A percentile compares a stretch with the other conserved stretches of the same genome.
Evolutionary conservation across 306 rosid genomes (phyloP).

Genomic region (Inga leiocalycina): DNA sequence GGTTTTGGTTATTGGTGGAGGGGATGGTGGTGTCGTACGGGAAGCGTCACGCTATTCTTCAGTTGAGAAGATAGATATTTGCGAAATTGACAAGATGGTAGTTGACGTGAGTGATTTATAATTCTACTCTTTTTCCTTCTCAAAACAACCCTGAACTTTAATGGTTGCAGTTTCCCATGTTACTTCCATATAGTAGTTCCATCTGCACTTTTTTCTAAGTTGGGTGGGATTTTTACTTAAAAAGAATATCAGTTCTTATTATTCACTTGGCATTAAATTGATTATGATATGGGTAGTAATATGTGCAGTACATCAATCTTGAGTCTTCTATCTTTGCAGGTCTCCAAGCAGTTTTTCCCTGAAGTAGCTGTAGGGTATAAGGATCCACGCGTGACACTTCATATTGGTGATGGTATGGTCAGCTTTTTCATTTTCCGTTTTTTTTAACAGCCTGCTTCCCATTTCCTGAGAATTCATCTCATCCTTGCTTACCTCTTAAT

Average conservation of each 20-base stretch:
- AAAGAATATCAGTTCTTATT: not conserved
- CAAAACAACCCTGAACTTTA: constrained; percentile 9
- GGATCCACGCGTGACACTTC: constrained; percentile 91
- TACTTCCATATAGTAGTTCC: not conserved
- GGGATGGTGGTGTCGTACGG: constrained; percentile 96
- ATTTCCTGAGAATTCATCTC: constrained; percentile 5
- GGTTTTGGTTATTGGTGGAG: constrained; percentile 99
- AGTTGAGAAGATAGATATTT: constrained; percentile 85
- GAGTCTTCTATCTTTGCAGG: constrained; percentile 47
- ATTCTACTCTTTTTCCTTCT: constrained; percentile 23
- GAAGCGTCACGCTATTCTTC: constrained; percentile 94
- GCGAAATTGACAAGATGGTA: constrained; percentile 98
- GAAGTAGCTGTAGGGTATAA: constrained; percentile 76
- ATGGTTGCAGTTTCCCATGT: constrained; percentile 16
- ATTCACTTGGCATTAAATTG: not conserved
- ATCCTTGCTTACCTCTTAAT: constrained; percentile 33
- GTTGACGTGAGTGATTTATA: constrained; percentile 69
- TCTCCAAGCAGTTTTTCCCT: constrained; percentile 88
- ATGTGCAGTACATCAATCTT: constrained; percentile 6
- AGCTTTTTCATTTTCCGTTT: not conserved
- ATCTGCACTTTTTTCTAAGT: constrained; percentile 1
- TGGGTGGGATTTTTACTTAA: constrained; percentile 4
- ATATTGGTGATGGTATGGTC: constrained; percentile 83
- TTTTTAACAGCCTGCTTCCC: not conserved
- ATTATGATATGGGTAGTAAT: not conserved